These are phyloP conservation scores for Alternaria ventricosa DNA, from an alignment of 2,329 filamentous ascomycete genomes.

Conservation along the genomic window DNA sequence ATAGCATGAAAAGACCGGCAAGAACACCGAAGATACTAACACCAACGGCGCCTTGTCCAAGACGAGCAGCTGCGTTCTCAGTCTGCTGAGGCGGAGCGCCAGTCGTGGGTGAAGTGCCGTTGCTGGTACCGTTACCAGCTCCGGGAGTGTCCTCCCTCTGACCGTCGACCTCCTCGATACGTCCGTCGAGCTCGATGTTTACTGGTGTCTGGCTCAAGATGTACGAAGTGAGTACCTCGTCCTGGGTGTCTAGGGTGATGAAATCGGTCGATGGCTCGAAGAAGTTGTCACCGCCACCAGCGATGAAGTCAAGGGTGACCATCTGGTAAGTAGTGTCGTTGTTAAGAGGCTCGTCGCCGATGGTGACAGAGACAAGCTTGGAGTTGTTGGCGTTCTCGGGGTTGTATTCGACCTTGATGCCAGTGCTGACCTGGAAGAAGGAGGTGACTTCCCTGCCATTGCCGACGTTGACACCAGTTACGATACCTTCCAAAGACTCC, in stretches of 20 bases:
- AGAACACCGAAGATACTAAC: conserved; percentile 15
- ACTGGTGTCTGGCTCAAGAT: conserved; percentile 59
- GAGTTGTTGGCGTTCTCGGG: conserved; percentile 57
- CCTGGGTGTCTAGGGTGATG: conserved; percentile 59
- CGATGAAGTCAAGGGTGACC: conserved; percentile 69
- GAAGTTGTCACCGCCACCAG: conserved; percentile 67
- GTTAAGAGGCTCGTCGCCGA: conserved; percentile 59
- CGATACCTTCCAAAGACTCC: conserved; percentile 65
- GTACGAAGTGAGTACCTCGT: conserved; percentile 62
- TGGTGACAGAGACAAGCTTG: conserved; percentile 60
- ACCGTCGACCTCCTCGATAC: conserved; percentile 49
- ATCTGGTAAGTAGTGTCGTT: conserved; percentile 60
- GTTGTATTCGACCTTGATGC: conserved; percentile 65
- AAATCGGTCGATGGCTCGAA: conserved; percentile 53
- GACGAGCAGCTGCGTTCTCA: conserved; percentile 17
- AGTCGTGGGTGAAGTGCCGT: conserved; percentile 24
- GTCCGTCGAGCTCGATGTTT: conserved; percentile 57
- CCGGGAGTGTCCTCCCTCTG: conserved; percentile 20
- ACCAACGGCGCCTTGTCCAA: conserved; percentile 12
- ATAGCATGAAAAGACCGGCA: conserved; percentile 22
- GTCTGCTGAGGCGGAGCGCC: conserved; percentile 10
- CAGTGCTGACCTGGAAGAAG: conserved; percentile 66
- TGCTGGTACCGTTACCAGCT: conserved; percentile 23
- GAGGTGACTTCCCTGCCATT: conserved; percentile 62
- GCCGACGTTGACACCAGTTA: conserved; percentile 62